Base-by-base conservation (phyloP, 1,284 basidiomycete genomes). In the Phaffia rhodozyma region DNA sequence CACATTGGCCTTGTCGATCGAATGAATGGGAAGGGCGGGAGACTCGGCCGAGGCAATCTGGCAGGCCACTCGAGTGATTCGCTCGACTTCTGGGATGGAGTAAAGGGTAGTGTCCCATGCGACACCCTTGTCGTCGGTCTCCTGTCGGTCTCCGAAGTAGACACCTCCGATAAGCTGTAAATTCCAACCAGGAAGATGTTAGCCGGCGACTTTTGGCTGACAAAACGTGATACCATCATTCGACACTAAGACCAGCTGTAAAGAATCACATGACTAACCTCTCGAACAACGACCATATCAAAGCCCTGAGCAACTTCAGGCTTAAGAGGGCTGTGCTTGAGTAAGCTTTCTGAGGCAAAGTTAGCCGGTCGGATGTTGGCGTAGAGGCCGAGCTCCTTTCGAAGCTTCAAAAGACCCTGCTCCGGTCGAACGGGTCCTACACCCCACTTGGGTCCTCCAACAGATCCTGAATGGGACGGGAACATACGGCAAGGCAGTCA, bases 381-480 rank as follows among this genome's bases (percentile, higher is more conserved):
- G 77, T 94, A 97, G 58, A 97, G 83, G 49, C 91, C 93, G 62
- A 97, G 85, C 54, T 83, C 84, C 77, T 98, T 97, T 72, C 96
- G 88, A 60, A 99, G 83, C n/a, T 80, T 77, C 34, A 99, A 85
- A 29, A 98, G 82, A 65, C 94, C 94, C 69, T 86, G 85, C 77
- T 99, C 96, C n/a, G 96, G 96, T 66, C 96, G 86, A 61, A 97
- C 84, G 74, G 89, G 87, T 69, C 86, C 86, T 2, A 91, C 86
- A 53, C 92, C 93, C 96, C 96, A 99, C 78, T 97, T 97, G 47
- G 96, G 96, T 23, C 94, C 96, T 67, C 94, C 96, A 68, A 98
- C 90, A 29, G 94, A 87, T 69, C 92, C 93, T 91, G 70, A 21
- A 23, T 47, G 21, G 34, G 21, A 50, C 20, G 18, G 38, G 62